phyloP scores from a whole-genome alignment of 2,329 filamentous ascomycete species.

The Pezicula radicicola region DNA sequence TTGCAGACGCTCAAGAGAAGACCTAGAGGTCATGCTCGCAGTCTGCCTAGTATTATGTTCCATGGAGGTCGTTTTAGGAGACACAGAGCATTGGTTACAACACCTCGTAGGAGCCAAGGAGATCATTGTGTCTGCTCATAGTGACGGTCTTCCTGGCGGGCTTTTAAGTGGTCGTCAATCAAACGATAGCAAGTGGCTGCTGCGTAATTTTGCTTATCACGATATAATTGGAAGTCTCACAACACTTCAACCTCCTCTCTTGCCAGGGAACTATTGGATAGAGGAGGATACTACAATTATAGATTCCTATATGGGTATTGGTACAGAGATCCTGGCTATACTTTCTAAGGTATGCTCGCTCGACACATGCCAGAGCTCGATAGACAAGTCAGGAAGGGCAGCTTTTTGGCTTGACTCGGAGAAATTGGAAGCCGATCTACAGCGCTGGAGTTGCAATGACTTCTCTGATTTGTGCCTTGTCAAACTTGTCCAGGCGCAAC shows the following conservation, averaged over 20 bases:
- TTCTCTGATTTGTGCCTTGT: background rate
- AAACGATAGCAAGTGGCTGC: constrained; percentile 14
- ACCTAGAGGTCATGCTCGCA: constrained; percentile 4
- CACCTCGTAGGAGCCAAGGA: constrained; percentile 5
- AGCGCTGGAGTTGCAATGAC: background rate
- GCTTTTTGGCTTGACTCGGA: constrained; percentile 6
- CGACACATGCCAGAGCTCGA: background rate
- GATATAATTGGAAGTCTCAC: constrained; percentile 16
- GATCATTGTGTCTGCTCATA: background rate
- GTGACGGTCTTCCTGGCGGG: background rate
- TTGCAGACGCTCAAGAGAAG: background rate
- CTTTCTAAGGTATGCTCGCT: background rate
- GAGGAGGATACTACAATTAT: background rate
- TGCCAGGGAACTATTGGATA: constrained; percentile 13
- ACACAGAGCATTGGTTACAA: constrained; percentile 5
- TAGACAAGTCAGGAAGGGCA: background rate
- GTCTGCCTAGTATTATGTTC: constrained; percentile 5
- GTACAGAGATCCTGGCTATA: background rate
- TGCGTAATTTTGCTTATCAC: constrained; percentile 21
- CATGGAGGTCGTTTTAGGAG: constrained; percentile 6
- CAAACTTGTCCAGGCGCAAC: constrained; percentile 1
- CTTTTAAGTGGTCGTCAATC: background rate
- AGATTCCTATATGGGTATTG: background rate
- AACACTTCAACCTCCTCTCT: constrained; percentile 7
- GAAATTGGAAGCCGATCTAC: constrained; percentile 1